Evolutionary conservation across 768 basidiomycete genomes (phyloP), one percentile per base, ranked within the genome.

Genomic region (Nidula microcarpa): DNA sequence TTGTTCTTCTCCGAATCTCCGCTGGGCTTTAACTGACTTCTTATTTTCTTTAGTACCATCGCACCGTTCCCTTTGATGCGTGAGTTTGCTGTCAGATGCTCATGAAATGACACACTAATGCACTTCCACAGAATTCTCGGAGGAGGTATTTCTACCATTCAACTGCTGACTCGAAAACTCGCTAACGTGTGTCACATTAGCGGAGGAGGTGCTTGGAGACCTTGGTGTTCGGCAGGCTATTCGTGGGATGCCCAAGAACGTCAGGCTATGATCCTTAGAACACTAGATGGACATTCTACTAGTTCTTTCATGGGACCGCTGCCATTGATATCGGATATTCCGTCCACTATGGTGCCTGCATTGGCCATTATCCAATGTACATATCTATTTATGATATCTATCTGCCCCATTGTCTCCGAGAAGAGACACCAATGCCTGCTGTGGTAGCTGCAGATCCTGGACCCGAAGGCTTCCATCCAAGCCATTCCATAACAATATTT

Each of bases 221-320:
- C 75, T 94, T 32, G 91, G 91, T 47, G 89, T 91, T 7, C 78
- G 91, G 47, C 89, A 91, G 65, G 89, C 89, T 0, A 79, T 91
- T 61, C 79, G 86, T 43, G 73, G 71, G 16, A 91, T 93, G 80
- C 91, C 90, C 6, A 79, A 81, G 74, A 79, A 86, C 60, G 78
- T 76, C 17, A 77, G 81, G 53, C 65, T 91, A 61, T 92, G 71
- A 62, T 47, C n/a, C 11, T 5, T 3, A 41, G 39, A 41, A 41
- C 11, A 41, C 16, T 13, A 41, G 11, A 41, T 41, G 5, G 16
- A 3, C 11, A 41, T 41, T 17, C 39, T 17, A 5, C 5, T 41
- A 41, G 39, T 5, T 13, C 16, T 17, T 41, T 41, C 11, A 13
- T 41, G 11, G 5, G 11, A 5, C 39, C 39, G 5, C 16, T 30